Base-by-base conservation (phyloP, 2,329 filamentous ascomycete genomes). In the Zasmidium cellare region DNA sequence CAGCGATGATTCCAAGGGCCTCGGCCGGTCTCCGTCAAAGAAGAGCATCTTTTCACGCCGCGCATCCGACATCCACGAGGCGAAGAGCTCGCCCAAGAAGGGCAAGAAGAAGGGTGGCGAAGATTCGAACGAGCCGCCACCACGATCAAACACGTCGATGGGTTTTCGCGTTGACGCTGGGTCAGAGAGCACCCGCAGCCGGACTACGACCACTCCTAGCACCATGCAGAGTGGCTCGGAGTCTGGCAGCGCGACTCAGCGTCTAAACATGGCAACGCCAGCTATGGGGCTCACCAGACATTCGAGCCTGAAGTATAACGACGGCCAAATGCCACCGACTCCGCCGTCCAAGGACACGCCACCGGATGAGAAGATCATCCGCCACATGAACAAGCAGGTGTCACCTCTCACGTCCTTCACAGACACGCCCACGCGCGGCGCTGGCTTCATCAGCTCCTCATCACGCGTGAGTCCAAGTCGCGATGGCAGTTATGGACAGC, bases 331-430 rank as follows among this genome's bases (percentile, higher is more conserved):
- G 3, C 71, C 76, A 12, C 76, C 77, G 3, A 78, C 76, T 2
- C 77, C 77, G 19, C 76, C 76, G 5, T 68, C 72, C 14, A 79
- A 79, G 56, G 74, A 79, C 57, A 79, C 77, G 0, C 77, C 77
- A 28, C 75, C 74, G 1, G 63, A 69, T 9, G 56, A 68, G 35
- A 63, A 62, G 25, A 55, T 45, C 16, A 54, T 53, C 6, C 53
- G 55, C 22, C 47, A 61, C 11, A 50, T 57, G 14, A 45, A 38
- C 19, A 48, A 55, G 14, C 51, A 56, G 18, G 53, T 25, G 24
- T 51, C 20, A 20, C 56, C 51, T 49, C 28, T 24, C 19, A 28
- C 52, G 18, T 48, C 54, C 23, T 53, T 58, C 51, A 53, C 38
- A 45, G 56, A 57, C 19, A 63, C 64, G 11, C 64, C 62, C 14